Evolutionary conservation across 2,329 filamentous ascomycete species (phyloP).

Genomic region (Ophiostoma ips): DNA sequence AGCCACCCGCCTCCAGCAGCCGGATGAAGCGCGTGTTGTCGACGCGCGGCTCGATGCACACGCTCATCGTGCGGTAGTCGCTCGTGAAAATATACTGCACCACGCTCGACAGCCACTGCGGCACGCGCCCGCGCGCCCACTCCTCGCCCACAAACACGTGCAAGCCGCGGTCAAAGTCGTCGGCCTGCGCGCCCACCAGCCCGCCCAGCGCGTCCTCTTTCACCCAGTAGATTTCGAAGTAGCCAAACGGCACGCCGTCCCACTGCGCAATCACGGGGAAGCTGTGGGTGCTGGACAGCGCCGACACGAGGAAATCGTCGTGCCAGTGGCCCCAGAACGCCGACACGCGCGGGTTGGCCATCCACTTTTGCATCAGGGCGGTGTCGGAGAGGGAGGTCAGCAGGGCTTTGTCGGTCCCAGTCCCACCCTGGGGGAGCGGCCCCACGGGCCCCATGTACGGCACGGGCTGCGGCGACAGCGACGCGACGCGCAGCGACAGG

Average conservation of each 20-base stretch:
- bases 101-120: constrained; percentile 68
- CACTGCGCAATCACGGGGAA: constrained; percentile 89
- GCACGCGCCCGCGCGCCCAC: constrained; percentile 73
- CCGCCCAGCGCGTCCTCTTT: constrained; percentile 75
- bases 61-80: constrained; percentile 66
- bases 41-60: constrained; percentile 78
- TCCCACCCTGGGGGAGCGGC: too few relatives aligned
- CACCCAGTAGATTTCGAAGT: constrained; percentile 97
- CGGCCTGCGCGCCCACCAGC: constrained; percentile 43
- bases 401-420: constrained; percentile 16
- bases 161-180: constrained; percentile 76
- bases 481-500: constrained; percentile 77
- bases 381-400: constrained; percentile 37
- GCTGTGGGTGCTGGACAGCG: constrained; percentile 55
- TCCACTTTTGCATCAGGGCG: constrained; percentile 65
- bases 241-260: constrained; percentile 91
- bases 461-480: constrained; percentile 48
- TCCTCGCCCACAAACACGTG: constrained; percentile 87
- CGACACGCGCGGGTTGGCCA: constrained; percentile 70
- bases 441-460: constrained; percentile 48
- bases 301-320: constrained; percentile 51
- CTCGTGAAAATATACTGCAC: constrained; percentile 74
- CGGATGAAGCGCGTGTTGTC: constrained; percentile 69
- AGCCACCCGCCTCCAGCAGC: constrained; percentile 62
- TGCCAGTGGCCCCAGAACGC: constrained; percentile 68